Conservation (phyloP, 192 early-diverging fungal genomes). For the Backusella parvicylindrica region DNA sequence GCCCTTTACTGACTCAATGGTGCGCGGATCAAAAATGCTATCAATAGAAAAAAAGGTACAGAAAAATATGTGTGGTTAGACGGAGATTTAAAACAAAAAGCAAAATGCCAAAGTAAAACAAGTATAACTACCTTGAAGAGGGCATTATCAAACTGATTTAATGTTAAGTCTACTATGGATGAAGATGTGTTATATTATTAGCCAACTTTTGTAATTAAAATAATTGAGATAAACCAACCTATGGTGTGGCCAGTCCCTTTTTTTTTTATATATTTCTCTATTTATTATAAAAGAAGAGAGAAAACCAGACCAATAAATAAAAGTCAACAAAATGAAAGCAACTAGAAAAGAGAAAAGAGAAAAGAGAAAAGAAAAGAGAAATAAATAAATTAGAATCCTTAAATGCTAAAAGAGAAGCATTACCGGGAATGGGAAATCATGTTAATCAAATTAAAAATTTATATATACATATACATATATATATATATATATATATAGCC, state of each 20-base stretch:
- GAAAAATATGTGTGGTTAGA: background rate
- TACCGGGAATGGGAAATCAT: background rate
- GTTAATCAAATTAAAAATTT: background rate
- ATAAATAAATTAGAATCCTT: background rate
- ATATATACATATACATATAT: too few species aligned
- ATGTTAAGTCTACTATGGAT: background rate
- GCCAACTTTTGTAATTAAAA: background rate
- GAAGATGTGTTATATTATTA: background rate
- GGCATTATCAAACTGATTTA: background rate
- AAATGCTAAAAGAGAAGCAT: background rate
- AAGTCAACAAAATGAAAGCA: too few species aligned
- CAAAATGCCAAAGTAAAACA: background rate
- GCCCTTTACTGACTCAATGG: slow-evolving; percentile 24
- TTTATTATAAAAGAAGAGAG: background rate
- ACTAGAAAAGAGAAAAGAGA: background rate
- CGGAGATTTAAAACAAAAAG: background rate
- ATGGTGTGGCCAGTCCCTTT: background rate
- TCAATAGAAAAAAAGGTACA: background rate
- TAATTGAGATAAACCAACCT: background rate
- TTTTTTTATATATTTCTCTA: background rate
- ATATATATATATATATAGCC: background rate
- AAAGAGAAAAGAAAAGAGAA: background rate
- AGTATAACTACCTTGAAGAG: background rate
- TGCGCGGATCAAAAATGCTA: slow-evolving; percentile 30
- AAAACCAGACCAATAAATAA: background rate